Base-by-base conservation (phyloP, 2,329 filamentous ascomycete genomes). In the Keithomyces neogunnii region DNA sequence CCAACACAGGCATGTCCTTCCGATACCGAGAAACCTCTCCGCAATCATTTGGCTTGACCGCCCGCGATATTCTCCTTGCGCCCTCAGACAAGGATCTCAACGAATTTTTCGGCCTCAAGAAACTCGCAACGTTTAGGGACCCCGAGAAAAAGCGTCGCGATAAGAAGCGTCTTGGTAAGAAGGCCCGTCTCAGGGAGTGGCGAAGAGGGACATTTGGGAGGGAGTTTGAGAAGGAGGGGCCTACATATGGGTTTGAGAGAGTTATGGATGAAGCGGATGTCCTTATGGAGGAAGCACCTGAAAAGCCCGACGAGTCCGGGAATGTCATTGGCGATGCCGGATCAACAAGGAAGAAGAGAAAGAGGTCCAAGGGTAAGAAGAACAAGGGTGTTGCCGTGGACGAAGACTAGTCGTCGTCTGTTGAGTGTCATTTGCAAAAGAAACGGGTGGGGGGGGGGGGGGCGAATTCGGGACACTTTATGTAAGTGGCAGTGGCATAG, bases 11-110 rank as follows among this genome's bases (percentile, higher is more conserved):
- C 57, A 59, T 13, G 56, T 61, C 58, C 26, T 99, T 99, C 81
- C 86, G 88, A 51, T 99, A 99, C 74, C 88, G 93, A 62, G 91
- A 96, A 65, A 96, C 92, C 2, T 95, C 89, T 0, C 92, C 93
- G 1, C 85, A 86, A 51, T 82, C 86, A 10, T 99, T 95, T 65
- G 93, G 93, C 53, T 82, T 99, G 63, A 95, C 89, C 0, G 77
- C 91, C 1, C 81, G 85, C 55, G 93, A 99, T 68, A 97, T 99
- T 60, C 80, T 99, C 35, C 78, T 85, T 65, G 89, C 95, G 58
- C 89, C 91, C 0, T 86, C 86, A 44, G 93, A 99, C 71, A 75
- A 82, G 45, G 83, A 85, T 50, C 81, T 99, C 57, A 99, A 99
- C 68, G 78, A 91, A 57, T 99, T 86, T 63, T 92, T 86, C 4